Base-by-base conservation (phyloP, 345 rosid species). In the Boechera divaricarpa region DNA sequence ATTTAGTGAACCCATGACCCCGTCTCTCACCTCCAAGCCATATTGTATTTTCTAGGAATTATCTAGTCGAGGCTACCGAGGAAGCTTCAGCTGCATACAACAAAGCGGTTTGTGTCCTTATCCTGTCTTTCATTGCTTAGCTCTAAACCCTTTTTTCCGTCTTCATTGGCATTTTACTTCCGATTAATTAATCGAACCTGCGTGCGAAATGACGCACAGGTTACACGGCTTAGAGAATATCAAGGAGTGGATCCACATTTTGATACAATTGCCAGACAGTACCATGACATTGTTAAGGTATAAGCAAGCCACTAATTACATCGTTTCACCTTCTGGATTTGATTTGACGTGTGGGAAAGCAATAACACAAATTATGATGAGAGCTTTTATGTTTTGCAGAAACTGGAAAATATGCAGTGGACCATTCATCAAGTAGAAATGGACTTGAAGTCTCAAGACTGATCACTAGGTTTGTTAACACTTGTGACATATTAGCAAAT, bases 181-280 rank as follows among this genome's bases (percentile, higher is more conserved):
- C 10, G 8, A 53, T 53, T 35, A 45, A 24, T 7, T 69, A 53
- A 79, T 35, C 7, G 18, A 69, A 9, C 29, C 36, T 36, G 47
- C 29, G 29, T 21, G 24, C 32, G 0, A 29, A 53, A 69, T 63
- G 31, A 71, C 55, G 0, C 38, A 64, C 85, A 95, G 98, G 97
- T 89, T 5, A 92, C 97, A 4, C 94, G 98, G 61, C 98, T 95
- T 31, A 88, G 90, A n/a, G 99, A 95, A 74, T 95, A 95, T 79
- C 98, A 89, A 74, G 99, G 99, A 12, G 97, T 95, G 0, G 98
- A 95, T 87, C 99, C 99, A 24, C 96, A 88, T 78, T 95, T 92
- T 10, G 98, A 95, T 80, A 79, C 87, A 47, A 89, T 89, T 69
- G 98, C 98, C 59, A 89, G 94, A 82, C 96, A 92, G 82, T 95